A percentile compares a stretch with the other conserved stretches of the same genome.
Conservation (phyloP, 2,329 filamentous ascomycete species). For the Fusarium foetens region DNA sequence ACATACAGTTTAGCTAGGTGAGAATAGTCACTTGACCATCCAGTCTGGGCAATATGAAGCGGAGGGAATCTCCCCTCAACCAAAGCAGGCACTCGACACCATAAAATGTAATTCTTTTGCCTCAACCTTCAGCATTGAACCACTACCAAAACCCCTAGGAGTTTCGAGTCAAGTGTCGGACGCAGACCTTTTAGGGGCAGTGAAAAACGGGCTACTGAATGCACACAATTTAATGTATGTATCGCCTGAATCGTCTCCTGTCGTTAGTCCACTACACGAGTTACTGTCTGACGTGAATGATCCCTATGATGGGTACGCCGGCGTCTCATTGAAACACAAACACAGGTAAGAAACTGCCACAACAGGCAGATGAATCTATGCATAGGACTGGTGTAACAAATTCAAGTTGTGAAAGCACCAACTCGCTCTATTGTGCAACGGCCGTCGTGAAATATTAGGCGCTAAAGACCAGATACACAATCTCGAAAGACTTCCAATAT, state of each 20-base stretch:
- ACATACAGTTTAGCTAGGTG: background rate
- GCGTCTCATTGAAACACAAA: background rate
- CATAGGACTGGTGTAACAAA: background rate
- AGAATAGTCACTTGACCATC: background rate
- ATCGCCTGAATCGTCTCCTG: background rate
- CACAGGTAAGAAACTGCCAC: background rate
- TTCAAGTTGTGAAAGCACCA: background rate
- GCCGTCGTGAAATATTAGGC: background rate
- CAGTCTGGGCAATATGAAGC: background rate
- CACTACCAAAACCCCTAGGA: background rate
- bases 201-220: background rate
- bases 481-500: background rate
- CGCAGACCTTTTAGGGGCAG: background rate
- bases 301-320: background rate
- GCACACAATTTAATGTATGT: background rate
- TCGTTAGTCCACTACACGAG: background rate
- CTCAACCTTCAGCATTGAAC: background rate
- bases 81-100: background rate
- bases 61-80: too few species aligned
- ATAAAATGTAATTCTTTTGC: background rate
- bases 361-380: background rate
- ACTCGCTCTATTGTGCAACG: background rate
- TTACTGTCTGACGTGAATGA: background rate
- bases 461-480: background rate
- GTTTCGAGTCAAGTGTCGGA: background rate